phyloP scores from a whole-genome alignment of 2,329 filamentous ascomycete species.

The Colletotrichum camelliae region DNA sequence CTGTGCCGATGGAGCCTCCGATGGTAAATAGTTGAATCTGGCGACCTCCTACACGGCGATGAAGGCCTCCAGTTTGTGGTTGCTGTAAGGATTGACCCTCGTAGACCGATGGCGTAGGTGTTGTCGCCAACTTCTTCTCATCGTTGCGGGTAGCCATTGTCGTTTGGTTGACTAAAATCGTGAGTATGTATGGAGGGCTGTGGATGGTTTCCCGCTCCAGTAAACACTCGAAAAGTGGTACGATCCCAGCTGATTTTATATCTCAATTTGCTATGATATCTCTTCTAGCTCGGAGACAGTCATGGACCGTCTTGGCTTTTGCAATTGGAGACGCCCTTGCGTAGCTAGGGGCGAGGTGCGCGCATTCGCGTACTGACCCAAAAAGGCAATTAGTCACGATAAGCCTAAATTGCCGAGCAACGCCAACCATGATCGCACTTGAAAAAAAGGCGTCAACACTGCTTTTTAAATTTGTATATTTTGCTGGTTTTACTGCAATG shows the following conservation, averaged over 20 bases:
- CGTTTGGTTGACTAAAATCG: not conserved
- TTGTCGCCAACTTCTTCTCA: not conserved
- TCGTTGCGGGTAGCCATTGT: not conserved
- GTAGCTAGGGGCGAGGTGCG: not conserved
- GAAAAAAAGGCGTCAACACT: not conserved
- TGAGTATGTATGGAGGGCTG: not conserved
- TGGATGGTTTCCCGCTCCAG: not conserved
- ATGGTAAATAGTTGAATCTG: not conserved
- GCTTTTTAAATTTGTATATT: too few relatives aligned
- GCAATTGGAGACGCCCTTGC: not conserved
- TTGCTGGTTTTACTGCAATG: too few relatives aligned
- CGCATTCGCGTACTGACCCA: not conserved
- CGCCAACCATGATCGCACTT: not conserved
- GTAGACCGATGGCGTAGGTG: not conserved
- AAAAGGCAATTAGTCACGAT: not conserved
- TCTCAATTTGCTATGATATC: not conserved
- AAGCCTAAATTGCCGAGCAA: not conserved
- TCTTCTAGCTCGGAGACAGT: not conserved
- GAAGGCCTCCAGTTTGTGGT: not conserved
- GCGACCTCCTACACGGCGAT: not conserved
- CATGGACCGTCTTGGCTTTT: not conserved
- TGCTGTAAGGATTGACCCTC: not conserved
- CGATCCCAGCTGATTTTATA: not conserved
- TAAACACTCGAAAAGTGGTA: not conserved
- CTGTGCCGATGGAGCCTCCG: conserved; percentile 11